Evolutionary conservation across 176 grass and related monocot species (phyloP), one percentile per base, ranked within the genome.

Genomic region (Cenchrus fungigraminus): DNA sequence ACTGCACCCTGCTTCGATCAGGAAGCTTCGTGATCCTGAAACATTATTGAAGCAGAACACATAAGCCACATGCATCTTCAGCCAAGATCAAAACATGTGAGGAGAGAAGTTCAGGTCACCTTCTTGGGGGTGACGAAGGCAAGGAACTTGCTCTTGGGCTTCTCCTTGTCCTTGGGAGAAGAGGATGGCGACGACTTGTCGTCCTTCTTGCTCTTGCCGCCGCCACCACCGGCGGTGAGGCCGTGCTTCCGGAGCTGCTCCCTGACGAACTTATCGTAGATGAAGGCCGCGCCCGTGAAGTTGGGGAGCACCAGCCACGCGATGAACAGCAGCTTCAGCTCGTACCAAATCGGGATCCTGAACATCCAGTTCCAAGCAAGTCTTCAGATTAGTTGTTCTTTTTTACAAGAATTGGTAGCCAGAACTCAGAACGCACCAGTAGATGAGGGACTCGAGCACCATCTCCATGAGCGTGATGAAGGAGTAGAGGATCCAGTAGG

Each of bases 401-500:
- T 32, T 32, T 32, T 7, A 28, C 44, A 71, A 49, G 44, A 49
- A 49, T 2, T n/a, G 19, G 8, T 59, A 59, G 19, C 19, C 1
- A 56, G 31, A 32, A 32, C 31, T 32, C 31, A 32, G 31, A 32
- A 32, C 31, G 31, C 31, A 32, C 95, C 95, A 93, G 84, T 93
- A 92, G 64, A 98, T 93, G 71, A 98, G 71, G 56, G 92, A 90
- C 53, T 95, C 91, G 0, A 95, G 87, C 32, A 91, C 85, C 92
- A 98, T 98, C 80, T 98, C 95, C 54, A 91, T 14, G 85, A 98
- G 91, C 54, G 95, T 92, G 77, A 98, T 60, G 81, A 97, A 97
- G 45, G 95, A 97, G 86, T 94, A 97, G 73, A 97, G 85, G 74
- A 97, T 97, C 95, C 95, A 97, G 79, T 97, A 97, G 3, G 95